These are phyloP conservation scores for Scalesia atractyloides DNA, from an alignment of 129 eudicot species.

Conservation along the genomic window DNA sequence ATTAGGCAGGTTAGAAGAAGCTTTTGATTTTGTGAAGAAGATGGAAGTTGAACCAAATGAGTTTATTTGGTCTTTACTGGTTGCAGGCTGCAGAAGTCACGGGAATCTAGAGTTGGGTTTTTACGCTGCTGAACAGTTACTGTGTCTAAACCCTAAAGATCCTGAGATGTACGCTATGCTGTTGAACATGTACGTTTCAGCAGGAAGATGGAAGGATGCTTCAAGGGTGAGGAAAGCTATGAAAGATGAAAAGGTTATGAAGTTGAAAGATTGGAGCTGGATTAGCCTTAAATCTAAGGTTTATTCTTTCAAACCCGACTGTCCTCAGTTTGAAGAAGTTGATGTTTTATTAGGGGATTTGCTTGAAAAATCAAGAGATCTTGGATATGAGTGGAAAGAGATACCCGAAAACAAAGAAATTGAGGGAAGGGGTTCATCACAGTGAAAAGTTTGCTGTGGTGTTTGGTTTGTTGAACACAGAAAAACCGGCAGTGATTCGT, in stretches of 20 bases:
- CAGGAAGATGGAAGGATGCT: slow-evolving; percentile 72
- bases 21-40: slow-evolving; percentile 69
- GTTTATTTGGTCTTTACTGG: slow-evolving; percentile 69
- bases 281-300: slow-evolving; percentile 68
- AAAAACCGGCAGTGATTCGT: slow-evolving; percentile 45
- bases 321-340: slow-evolving; percentile 38
- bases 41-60: slow-evolving; percentile 67
- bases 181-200: slow-evolving; percentile 69
- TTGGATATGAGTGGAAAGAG: slow-evolving; percentile 53
- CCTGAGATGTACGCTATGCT: slow-evolving; percentile 55
- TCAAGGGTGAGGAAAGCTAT: slow-evolving; percentile 72
- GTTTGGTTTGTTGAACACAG: slow-evolving; percentile 67
- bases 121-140: slow-evolving; percentile 79
- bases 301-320: slow-evolving; percentile 50
- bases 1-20: slow-evolving; percentile 78
- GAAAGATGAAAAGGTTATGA: slow-evolving; percentile 61
- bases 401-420: slow-evolving; percentile 41
- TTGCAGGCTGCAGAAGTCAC: slow-evolving; percentile 87
- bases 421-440: slow-evolving; percentile 49
- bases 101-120: slow-evolving; percentile 65
- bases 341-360: slow-evolving; percentile 46
- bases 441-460: slow-evolving; percentile 86
- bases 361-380: slow-evolving; percentile 48
- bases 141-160: slow-evolving; percentile 62
- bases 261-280: slow-evolving; percentile 82